Conservation (phyloP, 257 asterid species). For the Penstemon barbatus region DNA sequence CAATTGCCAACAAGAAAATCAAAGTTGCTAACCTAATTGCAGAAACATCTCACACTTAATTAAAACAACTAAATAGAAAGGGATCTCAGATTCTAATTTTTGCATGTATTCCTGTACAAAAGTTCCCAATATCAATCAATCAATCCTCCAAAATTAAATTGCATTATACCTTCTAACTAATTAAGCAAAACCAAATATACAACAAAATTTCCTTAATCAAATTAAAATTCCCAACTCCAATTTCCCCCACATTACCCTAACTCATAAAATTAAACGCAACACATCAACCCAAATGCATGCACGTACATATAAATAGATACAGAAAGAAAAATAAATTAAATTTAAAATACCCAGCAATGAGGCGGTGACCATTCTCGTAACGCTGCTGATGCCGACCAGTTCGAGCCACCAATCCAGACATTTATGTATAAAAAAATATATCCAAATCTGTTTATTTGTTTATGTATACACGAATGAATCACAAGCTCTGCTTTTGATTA, state of each 20-base stretch:
- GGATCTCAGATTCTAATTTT: constrained; percentile 4
- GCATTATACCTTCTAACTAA: not conserved
- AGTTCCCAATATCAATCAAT: constrained; percentile 5
- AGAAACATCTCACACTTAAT: not conserved
- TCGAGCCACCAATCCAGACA: constrained; percentile 94
- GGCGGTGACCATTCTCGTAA: constrained; percentile 81
- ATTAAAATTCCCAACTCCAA: constrained; percentile 31
- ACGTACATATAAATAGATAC: constrained; percentile 10
- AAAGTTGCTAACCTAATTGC: not conserved
- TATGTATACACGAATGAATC: constrained; percentile 17
- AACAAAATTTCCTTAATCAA: constrained; percentile 19
- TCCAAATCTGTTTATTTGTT: constrained; percentile 2
- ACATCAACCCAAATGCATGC: constrained; percentile 37
- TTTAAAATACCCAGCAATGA: constrained; percentile 66
- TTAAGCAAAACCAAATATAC: constrained; percentile 22
- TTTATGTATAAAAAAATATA: constrained; percentile 30
- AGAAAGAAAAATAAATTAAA: not conserved
- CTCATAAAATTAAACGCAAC: constrained; percentile 32
- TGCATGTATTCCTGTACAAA: constrained; percentile 4
- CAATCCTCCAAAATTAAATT: no score
- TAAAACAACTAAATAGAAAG: not conserved
- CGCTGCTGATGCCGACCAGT: constrained; percentile 93
- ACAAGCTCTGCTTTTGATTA: constrained; percentile 24
- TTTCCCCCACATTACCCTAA: constrained; percentile 28
- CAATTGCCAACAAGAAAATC: not conserved